Percentiles rank a stretch among this genome's conserved stretches.
Conservation (phyloP, 2,329 filamentous ascomycete species). For the Ophiostoma sp. region DNA sequence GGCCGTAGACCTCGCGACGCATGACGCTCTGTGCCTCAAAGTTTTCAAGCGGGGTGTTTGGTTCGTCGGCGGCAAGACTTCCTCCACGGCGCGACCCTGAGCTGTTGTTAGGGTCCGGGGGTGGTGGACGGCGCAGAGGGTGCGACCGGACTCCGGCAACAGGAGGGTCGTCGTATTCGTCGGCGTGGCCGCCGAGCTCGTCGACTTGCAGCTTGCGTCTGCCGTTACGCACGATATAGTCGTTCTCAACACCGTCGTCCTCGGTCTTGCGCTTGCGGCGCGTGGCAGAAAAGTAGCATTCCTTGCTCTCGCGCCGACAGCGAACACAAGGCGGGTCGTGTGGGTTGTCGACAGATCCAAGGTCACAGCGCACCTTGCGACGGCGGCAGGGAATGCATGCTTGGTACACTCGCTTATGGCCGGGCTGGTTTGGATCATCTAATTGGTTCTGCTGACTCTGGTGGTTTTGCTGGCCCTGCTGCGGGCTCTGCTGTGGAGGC, state of each 20-base stretch:
- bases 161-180: constrained; percentile 42
- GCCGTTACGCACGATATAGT: constrained; percentile 68
- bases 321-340: constrained; percentile 89
- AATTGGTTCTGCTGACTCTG: background rate
- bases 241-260: constrained; percentile 44
- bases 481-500: constrained; percentile 24
- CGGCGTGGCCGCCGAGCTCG: constrained; percentile 38
- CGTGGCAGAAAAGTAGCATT: constrained; percentile 95
- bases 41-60: constrained; percentile 59
- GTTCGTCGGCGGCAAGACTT: constrained; percentile 44
- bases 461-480: constrained; percentile 8
- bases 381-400: constrained; percentile 59
- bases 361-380: constrained; percentile 57
- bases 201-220: constrained; percentile 58
- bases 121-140: constrained; percentile 58
- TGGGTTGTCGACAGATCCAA: constrained; percentile 81
- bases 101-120: constrained; percentile 29
- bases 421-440: constrained; percentile 6
- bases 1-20: constrained; percentile 73
- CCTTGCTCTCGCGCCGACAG: constrained; percentile 89
- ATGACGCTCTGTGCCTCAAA: constrained; percentile 60
- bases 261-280: constrained; percentile 81
- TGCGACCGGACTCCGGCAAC: constrained; percentile 56
- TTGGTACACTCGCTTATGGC: constrained; percentile 57
- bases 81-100: constrained; percentile 32